Conservation (phyloP, 2,329 filamentous ascomycete genomes). For the Lasiodiplodia hormozganensis region DNA sequence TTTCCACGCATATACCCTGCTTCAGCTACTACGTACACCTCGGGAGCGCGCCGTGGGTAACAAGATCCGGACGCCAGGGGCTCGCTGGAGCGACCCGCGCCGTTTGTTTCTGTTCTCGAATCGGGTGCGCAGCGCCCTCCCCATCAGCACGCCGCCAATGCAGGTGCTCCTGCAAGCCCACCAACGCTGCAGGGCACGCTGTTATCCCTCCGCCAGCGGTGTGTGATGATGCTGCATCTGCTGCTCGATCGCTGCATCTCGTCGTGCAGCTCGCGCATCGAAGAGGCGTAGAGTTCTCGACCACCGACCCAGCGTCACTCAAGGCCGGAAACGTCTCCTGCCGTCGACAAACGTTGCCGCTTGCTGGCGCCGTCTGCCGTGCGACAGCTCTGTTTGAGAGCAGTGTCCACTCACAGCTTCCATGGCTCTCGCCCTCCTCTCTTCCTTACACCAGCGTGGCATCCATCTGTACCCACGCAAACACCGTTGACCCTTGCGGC, state of each 20-base stretch:
- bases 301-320: constrained; percentile 21
- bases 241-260: constrained; percentile 17
- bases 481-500: constrained; percentile 19
- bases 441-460: constrained; percentile 15
- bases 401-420: not conserved
- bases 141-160: constrained; percentile 23
- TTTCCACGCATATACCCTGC: not conserved
- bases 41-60: not conserved
- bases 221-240: constrained; percentile 20
- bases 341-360: constrained; percentile 16
- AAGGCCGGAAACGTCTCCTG: constrained; percentile 21
- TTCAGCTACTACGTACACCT: not conserved
- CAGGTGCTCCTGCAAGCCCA: constrained; percentile 11
- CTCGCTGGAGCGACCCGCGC: constrained; percentile 3
- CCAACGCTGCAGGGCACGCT: constrained; percentile 13
- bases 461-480: not conserved
- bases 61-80: not conserved
- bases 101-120: constrained; percentile 21
- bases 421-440: constrained; percentile 3
- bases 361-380: constrained; percentile 17
- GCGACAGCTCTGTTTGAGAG: constrained; percentile 14
- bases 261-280: constrained; percentile 7
- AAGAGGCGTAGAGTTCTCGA: not conserved
- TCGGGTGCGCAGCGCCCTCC: constrained; percentile 21
- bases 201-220: constrained; percentile 5